Evolutionary conservation across 2,329 filamentous ascomycete species (phyloP).

Genomic region (Bipolaris cookei): DNA sequence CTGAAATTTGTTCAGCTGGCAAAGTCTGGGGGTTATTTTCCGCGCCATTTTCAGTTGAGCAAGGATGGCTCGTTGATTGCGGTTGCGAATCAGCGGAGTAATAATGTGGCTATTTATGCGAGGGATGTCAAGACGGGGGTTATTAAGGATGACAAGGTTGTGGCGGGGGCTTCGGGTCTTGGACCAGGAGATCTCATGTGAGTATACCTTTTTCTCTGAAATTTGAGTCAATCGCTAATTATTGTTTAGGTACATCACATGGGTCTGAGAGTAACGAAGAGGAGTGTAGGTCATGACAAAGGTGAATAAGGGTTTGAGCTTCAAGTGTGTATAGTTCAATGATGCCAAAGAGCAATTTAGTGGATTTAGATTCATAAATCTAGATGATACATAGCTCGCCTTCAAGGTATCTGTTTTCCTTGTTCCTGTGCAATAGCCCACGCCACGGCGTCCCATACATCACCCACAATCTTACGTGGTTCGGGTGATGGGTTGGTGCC

Average conservation of each 20-base stretch:
- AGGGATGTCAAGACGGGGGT: slow-evolving; percentile 66
- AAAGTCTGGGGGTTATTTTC: slow-evolving; percentile 68
- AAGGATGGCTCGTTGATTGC: slow-evolving; percentile 68
- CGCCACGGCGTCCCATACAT: slow-evolving; percentile 77
- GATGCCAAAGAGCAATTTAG: background rate
- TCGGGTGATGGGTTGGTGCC: slow-evolving; percentile 62
- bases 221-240: background rate
- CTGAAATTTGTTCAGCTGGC: slow-evolving; percentile 64
- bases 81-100: slow-evolving; percentile 68
- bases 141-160: slow-evolving; percentile 56
- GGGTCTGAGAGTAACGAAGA: background rate
- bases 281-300: background rate
- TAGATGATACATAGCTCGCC: background rate
- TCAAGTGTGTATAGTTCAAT: background rate
- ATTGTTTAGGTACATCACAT: slow-evolving; percentile 9
- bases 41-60: slow-evolving; percentile 73
- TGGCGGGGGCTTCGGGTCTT: slow-evolving; percentile 39
- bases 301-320: background rate
- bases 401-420: slow-evolving; percentile 51
- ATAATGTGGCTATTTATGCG: slow-evolving; percentile 66
- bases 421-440: slow-evolving; percentile 69
- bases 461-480: slow-evolving; percentile 71
- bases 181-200: slow-evolving; percentile 35
- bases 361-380: background rate
- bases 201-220: background rate